Percentiles rank a stretch among this genome's conserved stretches.
Conservation (phyloP, 805 yeast species). For the Yamadazyma ubonensis region DNA sequence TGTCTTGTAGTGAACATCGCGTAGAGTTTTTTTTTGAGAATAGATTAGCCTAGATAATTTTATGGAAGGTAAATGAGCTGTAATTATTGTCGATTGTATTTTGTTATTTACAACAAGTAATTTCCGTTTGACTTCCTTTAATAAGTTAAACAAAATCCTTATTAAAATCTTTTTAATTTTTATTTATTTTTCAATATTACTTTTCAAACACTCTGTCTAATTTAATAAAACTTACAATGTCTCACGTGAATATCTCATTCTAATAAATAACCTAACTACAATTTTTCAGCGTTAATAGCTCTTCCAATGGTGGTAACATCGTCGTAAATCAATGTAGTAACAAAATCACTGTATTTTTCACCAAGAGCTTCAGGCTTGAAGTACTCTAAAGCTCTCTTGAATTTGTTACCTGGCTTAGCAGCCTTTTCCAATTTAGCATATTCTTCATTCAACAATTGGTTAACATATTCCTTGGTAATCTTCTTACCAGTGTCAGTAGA, state of each 20-base stretch:
- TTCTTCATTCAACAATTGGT: slow-evolving; percentile 58
- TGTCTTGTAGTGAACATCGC: slow-evolving; percentile 8
- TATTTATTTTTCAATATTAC: too few species aligned
- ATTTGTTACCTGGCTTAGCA: slow-evolving; percentile 64
- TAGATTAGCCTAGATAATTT: background rate
- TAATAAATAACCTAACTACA: slow-evolving; percentile 20
- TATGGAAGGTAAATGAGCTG: background rate
- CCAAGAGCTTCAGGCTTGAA: slow-evolving; percentile 73
- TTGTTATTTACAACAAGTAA: too few species aligned
- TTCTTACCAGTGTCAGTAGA: slow-evolving; percentile 55
- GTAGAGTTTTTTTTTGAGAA: background rate
- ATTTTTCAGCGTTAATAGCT: slow-evolving; percentile 41
- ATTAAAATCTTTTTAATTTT: too few species aligned
- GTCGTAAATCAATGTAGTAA: slow-evolving; percentile 74
- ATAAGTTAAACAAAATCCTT: background rate
- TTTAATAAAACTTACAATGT: background rate
- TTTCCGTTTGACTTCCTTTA: too few species aligned
- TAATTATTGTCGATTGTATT: too few species aligned
- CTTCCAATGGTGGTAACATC: slow-evolving; percentile 59
- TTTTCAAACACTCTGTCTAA: background rate
- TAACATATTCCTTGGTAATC: slow-evolving; percentile 60
- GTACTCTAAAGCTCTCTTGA: slow-evolving; percentile 64
- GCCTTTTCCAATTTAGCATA: slow-evolving; percentile 48
- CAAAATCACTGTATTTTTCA: slow-evolving; percentile 70
- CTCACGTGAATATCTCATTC: too few species aligned